phyloP scores from a whole-genome alignment of 768 basidiomycete species.

The Agaricus blazei region DNA sequence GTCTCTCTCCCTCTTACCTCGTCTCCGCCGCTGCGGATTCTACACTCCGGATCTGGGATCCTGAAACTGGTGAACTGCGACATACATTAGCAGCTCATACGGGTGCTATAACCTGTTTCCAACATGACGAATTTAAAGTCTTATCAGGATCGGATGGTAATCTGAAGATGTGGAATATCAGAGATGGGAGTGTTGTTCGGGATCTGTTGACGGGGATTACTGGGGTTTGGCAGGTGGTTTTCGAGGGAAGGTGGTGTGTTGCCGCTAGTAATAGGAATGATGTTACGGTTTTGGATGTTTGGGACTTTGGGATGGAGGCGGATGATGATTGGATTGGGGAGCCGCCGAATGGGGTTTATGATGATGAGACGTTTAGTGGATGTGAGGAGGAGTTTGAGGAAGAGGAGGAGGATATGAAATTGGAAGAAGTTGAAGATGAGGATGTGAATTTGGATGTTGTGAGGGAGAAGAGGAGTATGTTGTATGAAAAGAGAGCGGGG shows the following conservation, averaged over 20 bases:
- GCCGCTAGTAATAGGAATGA: constrained; percentile 85
- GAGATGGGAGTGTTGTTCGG: constrained; percentile 78
- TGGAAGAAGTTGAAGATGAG: constrained; percentile 13
- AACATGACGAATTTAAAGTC: constrained; percentile 97
- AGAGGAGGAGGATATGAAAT: constrained; percentile 37
- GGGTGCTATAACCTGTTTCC: constrained; percentile 99
- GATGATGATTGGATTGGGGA: constrained; percentile 85
- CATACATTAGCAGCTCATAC: constrained; percentile 87
- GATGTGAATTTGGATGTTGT: constrained; percentile 14
- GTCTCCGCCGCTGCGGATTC: constrained; percentile 97
- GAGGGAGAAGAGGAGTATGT: constrained; percentile 5
- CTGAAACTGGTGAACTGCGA: constrained; percentile 71
- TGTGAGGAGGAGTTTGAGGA: constrained; percentile 29
- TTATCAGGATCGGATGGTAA: constrained; percentile 94
- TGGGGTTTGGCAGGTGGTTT: constrained; percentile 97
- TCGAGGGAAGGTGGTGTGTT: constrained; percentile 91
- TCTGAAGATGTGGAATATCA: constrained; percentile 96
- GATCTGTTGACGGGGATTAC: constrained; percentile 89
- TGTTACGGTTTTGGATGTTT: constrained; percentile 78
- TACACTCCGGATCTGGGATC: constrained; percentile 92
- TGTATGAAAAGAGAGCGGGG: constrained; percentile 16
- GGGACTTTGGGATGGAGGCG: constrained; percentile 78
- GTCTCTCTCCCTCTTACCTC: constrained; percentile 82
- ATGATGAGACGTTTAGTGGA: constrained; percentile 55
- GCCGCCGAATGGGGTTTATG: constrained; percentile 65